These are phyloP conservation scores for Colletotrichum euphorbiae DNA, from an alignment of 2,329 filamentous ascomycete genomes.

Conservation along the genomic window DNA sequence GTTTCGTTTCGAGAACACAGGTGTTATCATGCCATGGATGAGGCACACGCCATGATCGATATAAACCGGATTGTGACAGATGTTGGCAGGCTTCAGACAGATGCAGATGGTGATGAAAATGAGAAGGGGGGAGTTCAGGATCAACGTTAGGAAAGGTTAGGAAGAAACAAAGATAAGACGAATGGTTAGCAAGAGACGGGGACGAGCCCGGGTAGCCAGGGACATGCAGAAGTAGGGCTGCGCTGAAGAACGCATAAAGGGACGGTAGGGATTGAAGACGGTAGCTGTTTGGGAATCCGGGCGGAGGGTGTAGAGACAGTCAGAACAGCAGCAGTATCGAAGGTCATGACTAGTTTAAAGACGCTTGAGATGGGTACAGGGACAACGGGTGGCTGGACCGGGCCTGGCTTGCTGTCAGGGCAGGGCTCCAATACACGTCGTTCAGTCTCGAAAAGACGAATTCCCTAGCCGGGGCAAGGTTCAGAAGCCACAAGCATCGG, in stretches of 20 bases:
- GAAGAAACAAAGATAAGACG: constrained; percentile 46
- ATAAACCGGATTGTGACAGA: constrained; percentile 33
- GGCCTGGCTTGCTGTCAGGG: constrained; percentile 28
- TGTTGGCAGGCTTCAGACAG: constrained; percentile 17
- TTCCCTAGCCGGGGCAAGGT: constrained; percentile 35
- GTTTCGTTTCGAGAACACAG: constrained; percentile 42
- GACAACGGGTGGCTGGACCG: constrained; percentile 35
- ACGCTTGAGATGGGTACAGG: constrained; percentile 28
- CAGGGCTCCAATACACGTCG: constrained; percentile 28
- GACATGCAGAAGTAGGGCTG: constrained; percentile 44
- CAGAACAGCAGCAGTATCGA: constrained; percentile 33
- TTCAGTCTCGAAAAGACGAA: constrained; percentile 8
- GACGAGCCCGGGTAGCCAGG: constrained; percentile 38
- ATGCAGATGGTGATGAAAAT: constrained; percentile 19
- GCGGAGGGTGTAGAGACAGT: constrained; percentile 41
- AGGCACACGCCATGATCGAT: constrained; percentile 26
- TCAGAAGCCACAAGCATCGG: constrained; percentile 37
- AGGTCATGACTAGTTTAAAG: constrained; percentile 34
- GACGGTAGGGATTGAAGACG: constrained; percentile 47
- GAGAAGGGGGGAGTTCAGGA: constrained; percentile 26
- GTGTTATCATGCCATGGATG: constrained; percentile 37
- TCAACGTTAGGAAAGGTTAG: constrained; percentile 38
- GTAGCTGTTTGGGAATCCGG: constrained; percentile 46
- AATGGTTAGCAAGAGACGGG: constrained; percentile 40
- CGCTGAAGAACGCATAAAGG: constrained; percentile 48